Evolutionary conservation across 306 rosid genomes (phyloP), one percentile per base, ranked within the genome.

Genomic region (Macrotyloma uniflorum): DNA sequence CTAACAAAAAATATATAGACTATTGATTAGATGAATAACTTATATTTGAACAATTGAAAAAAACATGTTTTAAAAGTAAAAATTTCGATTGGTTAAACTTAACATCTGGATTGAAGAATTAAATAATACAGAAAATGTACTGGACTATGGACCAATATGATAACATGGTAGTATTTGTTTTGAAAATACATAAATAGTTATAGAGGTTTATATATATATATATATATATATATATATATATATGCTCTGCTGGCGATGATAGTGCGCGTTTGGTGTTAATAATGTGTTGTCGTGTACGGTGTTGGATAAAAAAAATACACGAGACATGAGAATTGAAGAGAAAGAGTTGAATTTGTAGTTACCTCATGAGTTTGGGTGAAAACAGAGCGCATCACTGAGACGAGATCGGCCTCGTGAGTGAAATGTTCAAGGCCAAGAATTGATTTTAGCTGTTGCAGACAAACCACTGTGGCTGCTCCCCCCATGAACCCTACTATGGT

Each of bases 401-500:
- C 94, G 1, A 95, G 36, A 65, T 95, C 98, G 2, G 97, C 88
- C 1, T 47, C 72, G 38, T 83, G 91, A 6, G 99, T 95, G 71
- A 95, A 95, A 80, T 91, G 93, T 0, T 85, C 83, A 5, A 95
- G 91, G 0, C 99, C 99, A 15, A 95, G 77, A 19, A 93, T 87
- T 14, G 90, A 88, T 83, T 95, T 95, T 5, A 95, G 86, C 42
- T 95, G 99, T n/a, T 95, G 99, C 43, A 95, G 81, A 71, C 90
- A 85, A 40, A 95, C 98, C 70, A 93, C 96, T 1, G 96, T 91
- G 1, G 99, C 99, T 47, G 99, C 97, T 61, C 99, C 99, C 3
- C 89, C 98, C 99, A 95, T 95, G 88, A 95, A 95, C 77, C 99
- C 99, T 51, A 93, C 93, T 28, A 95, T 93, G 7, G 91, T 84